Percentiles rank a stretch among this genome's conserved stretches.
These are phyloP conservation scores for Papiliotrema laurentii DNA, from an alignment of 1,284 basidiomycete genomes.

Conservation along the genomic window DNA sequence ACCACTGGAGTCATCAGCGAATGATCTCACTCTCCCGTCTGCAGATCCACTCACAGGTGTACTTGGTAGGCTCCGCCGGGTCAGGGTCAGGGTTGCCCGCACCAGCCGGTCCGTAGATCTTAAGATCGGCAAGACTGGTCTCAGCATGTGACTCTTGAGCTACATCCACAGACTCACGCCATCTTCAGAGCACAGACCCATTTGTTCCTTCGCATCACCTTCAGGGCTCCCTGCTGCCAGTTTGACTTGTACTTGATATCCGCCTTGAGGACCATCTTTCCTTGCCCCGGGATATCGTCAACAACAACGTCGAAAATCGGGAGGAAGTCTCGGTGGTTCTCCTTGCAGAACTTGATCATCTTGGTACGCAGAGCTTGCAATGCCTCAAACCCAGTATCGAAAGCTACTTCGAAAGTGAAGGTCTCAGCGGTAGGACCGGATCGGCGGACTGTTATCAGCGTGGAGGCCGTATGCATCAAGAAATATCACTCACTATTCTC, in stretches of 20 bases:
- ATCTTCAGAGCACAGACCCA: conserved; percentile 84
- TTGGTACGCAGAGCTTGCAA: conserved; percentile 70
- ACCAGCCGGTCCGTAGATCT: conserved; percentile 71
- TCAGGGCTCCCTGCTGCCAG: conserved; percentile 74
- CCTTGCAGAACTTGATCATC: conserved; percentile 76
- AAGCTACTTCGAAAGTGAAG: conserved; percentile 67
- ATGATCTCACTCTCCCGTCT: not conserved
- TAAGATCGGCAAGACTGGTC: conserved; percentile 57
- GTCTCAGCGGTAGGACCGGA: conserved; percentile 50
- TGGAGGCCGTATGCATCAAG: not conserved
- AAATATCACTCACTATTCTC: conserved; percentile 39
- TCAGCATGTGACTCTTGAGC: not conserved
- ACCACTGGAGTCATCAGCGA: conserved; percentile 47
- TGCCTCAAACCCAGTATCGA: conserved; percentile 73
- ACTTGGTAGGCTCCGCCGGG: conserved; percentile 55
- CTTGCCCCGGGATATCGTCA: conserved; percentile 74
- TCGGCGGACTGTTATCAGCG: conserved; percentile 39
- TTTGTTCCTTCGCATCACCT: conserved; percentile 70
- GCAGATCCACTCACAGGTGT: conserved; percentile 51
- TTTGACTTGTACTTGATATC: conserved; percentile 87
- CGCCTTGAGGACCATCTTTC: conserved; percentile 69
- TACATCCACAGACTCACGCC: conserved; percentile 36
- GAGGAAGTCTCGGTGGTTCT: conserved; percentile 66
- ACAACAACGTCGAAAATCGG: conserved; percentile 61
- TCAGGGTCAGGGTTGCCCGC: conserved; percentile 56